phyloP scores from a whole-genome alignment of 2,329 filamentous ascomycete genomes.

The Phaeosphaeriaceae sp. region DNA sequence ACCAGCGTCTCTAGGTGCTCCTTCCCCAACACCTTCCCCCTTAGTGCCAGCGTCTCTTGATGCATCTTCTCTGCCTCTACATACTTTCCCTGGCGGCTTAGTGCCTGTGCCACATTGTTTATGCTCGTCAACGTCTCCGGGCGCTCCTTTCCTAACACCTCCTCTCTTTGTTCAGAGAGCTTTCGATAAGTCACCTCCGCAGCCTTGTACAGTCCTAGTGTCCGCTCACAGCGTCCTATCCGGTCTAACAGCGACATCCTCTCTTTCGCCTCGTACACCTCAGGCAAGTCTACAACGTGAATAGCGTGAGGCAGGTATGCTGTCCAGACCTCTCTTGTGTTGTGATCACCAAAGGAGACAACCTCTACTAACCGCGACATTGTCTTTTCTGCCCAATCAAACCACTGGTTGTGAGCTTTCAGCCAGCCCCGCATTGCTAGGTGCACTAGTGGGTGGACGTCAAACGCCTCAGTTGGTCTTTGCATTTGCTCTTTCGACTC shows the following conservation, averaged over 20 bases:
- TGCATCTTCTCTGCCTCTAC: too few relatives aligned
- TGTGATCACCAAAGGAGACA: slow-evolving; percentile 22
- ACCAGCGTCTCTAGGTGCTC: too few relatives aligned
- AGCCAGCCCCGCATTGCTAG: slow-evolving; percentile 46
- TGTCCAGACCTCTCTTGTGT: slow-evolving; percentile 29
- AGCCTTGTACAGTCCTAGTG: slow-evolving; percentile 7
- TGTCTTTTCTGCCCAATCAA: slow-evolving; percentile 17
- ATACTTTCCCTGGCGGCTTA: slow-evolving; percentile 3
- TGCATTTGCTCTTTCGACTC: too few relatives aligned
- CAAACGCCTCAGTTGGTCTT: slow-evolving; percentile 15
- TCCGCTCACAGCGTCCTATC: slow-evolving; percentile 12
- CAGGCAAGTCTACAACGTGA: slow-evolving; percentile 7
- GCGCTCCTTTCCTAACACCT: slow-evolving; percentile 10
- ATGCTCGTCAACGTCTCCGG: slow-evolving; percentile 7
- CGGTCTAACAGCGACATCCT: slow-evolving; percentile 15
- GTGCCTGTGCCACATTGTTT: slow-evolving; percentile 3
- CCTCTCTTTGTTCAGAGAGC: slow-evolving; percentile 2
- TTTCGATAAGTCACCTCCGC: slow-evolving; percentile 7
- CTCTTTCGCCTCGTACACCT: slow-evolving; percentile 1
- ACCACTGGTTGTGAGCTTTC: slow-evolving; percentile 17
- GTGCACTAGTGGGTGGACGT: slow-evolving; percentile 46
- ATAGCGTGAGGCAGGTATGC: slow-evolving; percentile 41
- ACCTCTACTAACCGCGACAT: slow-evolving; percentile 27
- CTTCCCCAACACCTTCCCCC: too few relatives aligned
- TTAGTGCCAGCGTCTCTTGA: too few relatives aligned